Evolutionary conservation across 805 yeast species (phyloP), one percentile per base, ranked within the genome.

Genomic region (Wickerhamomyces chambardii): DNA sequence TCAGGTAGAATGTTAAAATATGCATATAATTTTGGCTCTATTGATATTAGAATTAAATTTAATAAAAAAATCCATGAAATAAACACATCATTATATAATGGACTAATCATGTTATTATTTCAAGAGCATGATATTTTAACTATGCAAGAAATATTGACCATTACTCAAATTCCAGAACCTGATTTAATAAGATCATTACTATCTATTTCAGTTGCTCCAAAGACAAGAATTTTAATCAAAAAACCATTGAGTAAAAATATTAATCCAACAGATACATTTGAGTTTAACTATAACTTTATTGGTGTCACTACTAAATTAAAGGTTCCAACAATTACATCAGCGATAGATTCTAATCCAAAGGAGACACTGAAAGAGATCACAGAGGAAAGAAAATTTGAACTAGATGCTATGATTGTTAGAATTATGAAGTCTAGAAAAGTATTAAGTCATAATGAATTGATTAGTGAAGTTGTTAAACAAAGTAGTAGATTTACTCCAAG

Each of bases 331-430:
- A 85, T 60, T 33, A 48, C 58, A 2, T 53, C 59, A 8, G 68
- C 64, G 34, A 51, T 58, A 3, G 81, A 74, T 37, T 18, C 34
- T 11, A 54, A 46, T 36, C 38, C 50, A 35, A 38, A 31, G 6
- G 68, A 67, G 35, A 79, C 84, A 0, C 58, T 77, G 52, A 67
- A 67, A n/a, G 59, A 64, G 26, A 63, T 85, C 22, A 68, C 69
- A 28, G 79, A 73, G 44, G 75, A 85, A 5, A 66, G 95, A 38
- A 67, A 74, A 39, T 66, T 68, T 36, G 84, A 79, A 48, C 63
- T 82, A 3, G 92, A 84, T 51, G 95, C 96, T 1, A 92, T 94
- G 0, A 71, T 87, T 37, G 95, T 87, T 5, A 67, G 96, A 34
- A 75, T 80, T n/a, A 78, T 87, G 90, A 87, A 87, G 58, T 69